Conservation (phyloP, 176 grass and related monocot genomes). For the Musa acuminata region DNA sequence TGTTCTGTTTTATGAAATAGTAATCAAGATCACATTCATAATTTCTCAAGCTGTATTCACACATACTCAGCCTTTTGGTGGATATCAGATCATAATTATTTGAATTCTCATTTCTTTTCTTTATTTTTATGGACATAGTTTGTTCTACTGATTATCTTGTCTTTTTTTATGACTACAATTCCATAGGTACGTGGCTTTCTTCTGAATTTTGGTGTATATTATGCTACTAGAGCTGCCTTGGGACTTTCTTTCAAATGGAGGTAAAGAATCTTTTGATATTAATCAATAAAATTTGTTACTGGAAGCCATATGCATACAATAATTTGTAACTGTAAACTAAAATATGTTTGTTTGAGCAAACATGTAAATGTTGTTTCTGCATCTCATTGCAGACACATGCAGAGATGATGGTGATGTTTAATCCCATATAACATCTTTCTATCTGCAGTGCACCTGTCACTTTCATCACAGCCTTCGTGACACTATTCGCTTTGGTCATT, state of each 20-base stretch:
- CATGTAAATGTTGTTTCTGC: conserved; percentile 26
- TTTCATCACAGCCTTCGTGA: conserved; percentile 96
- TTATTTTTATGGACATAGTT: background rate
- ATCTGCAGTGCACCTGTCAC: conserved; percentile 86
- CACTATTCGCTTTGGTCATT: conserved; percentile 96
- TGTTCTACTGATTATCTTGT: background rate
- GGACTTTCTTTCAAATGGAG: conserved; percentile 96
- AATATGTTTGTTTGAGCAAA: conserved; percentile 19
- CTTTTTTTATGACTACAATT: background rate
- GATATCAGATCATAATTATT: too few species aligned
- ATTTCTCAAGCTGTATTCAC: too few species aligned
- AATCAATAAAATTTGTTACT: background rate
- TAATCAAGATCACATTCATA: too few species aligned
- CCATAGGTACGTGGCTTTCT: conserved; percentile 93
- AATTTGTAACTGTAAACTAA: conserved; percentile 3
- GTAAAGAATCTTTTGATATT: conserved; percentile 38
- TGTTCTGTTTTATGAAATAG: background rate
- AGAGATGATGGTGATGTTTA: conserved; percentile 40
- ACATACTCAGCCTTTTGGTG: too few species aligned
- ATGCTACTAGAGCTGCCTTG: conserved; percentile 89
- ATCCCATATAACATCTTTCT: conserved; percentile 34
- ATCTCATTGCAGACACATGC: conserved; percentile 25
- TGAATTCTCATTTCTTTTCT: background rate
- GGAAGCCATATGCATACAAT: background rate
- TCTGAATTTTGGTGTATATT: conserved; percentile 99